Base-by-base conservation (phyloP, 805 yeast species). In the Wickerhamiella azyma region DNA sequence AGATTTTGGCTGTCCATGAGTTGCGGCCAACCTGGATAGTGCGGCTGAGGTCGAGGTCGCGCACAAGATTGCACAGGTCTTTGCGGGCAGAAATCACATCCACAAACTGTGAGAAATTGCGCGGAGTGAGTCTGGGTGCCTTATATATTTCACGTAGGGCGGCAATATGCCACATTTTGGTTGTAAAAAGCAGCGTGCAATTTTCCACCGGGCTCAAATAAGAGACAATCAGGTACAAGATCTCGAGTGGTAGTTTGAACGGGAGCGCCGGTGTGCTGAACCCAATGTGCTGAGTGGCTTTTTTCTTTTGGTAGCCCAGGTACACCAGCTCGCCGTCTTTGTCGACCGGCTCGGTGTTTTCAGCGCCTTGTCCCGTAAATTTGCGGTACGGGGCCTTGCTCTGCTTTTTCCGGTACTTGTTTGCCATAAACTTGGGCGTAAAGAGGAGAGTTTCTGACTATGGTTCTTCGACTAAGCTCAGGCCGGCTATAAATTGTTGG, bases 11-110 rank as follows among this genome's bases (percentile, higher is more conserved):
- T 10, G 89, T 85, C 60, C 71, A 81, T 2, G 96, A 89, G 62
- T 86, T 92, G 60, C 84, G 86, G 10, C 97, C 97, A 32, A 85
- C 72, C 62, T 92, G 97, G 50, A 86, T 77, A 41, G 88, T 85
- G 38, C 75, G 71, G 9, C 94, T 73, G 32, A 92, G 67, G 58
- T 92, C 92, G 37, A 92, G 68, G 13, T 68, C 69, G 45, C 68
- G 69, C 13, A 92, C 92, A 47, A 72, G 57, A 9, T 69, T 63
- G 3, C 88, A 89, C 35, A 76, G 61, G 24, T 57, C 58, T 51
- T 54, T 53, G 47, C 53, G 49, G 47, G 63, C 53, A 21, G 79
- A 66, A 29, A 83, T 67, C 0, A 85, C 65, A 8, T 81, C 84
- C 37, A 86, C 89, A 65, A 89, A 92, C 21, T 62, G 60, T 48